Conservation (phyloP, 1,284 basidiomycete genomes). For the Cerrena zonata region DNA sequence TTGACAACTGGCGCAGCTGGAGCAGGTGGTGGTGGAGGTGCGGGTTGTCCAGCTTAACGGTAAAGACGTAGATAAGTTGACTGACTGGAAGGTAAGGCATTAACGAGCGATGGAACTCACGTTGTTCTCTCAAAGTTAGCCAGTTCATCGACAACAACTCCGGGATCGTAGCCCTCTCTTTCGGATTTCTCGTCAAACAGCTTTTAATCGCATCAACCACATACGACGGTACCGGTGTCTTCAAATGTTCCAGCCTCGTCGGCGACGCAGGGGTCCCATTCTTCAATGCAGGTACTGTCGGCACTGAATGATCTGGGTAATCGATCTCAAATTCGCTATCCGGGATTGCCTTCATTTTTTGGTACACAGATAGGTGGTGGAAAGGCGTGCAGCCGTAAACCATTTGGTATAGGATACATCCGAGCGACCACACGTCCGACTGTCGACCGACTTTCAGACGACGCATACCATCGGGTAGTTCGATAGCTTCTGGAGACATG, state of each 20-base stretch:
- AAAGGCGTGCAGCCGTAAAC: constrained; percentile 93
- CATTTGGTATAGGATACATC: constrained; percentile 98
- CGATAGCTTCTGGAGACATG: constrained; percentile 92
- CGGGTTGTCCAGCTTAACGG: constrained; percentile 5
- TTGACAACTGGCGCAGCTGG: constrained; percentile 28
- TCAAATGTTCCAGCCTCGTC: constrained; percentile 57
- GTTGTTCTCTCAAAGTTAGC: constrained; percentile 50
- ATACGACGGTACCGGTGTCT: constrained; percentile 57
- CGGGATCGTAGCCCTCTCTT: constrained; percentile 78
- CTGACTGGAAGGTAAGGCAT: not conserved
- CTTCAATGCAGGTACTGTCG: constrained; percentile 33
- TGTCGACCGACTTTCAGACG: constrained; percentile 79
- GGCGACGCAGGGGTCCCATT: constrained; percentile 28
- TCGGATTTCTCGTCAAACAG: constrained; percentile 69
- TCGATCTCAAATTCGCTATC: constrained; percentile 68
- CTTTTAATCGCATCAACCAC: constrained; percentile 71
- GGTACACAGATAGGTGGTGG: constrained; percentile 74
- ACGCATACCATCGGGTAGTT: constrained; percentile 71
- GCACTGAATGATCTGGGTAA: constrained; percentile 64
- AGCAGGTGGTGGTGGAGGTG: not conserved
- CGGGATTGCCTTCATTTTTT: constrained; percentile 86
- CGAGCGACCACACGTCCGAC: constrained; percentile 94
- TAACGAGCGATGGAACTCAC: constrained; percentile 25
- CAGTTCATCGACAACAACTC: constrained; percentile 63
- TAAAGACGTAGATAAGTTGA: not conserved